Evolutionary conservation across 1,284 basidiomycete genomes (phyloP), one percentile per base, ranked within the genome.

Genomic region (Mycosarcoma mackinlayi): DNA sequence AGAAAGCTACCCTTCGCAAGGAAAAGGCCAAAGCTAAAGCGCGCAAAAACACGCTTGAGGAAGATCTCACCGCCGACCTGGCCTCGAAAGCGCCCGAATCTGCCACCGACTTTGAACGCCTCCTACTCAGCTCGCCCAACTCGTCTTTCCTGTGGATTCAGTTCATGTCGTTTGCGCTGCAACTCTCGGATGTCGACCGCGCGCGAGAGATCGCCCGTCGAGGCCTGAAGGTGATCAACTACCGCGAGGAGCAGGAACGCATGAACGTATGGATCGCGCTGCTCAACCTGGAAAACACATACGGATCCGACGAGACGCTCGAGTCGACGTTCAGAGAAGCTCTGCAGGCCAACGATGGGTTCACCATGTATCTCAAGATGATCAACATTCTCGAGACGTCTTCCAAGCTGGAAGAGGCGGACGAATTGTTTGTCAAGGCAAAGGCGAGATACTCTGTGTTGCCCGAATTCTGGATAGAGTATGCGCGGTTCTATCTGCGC

Each of bases 71-170:
- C 28, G 80, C 68, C 9, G 75, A 79, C 33, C 63, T 81, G 7
- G 68, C 75, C 5, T 50, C 67, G 18, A 81, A 80, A 58, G 71
- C 74, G 11, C 94, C 95, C 1, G 90, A 94, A 81, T 97, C 95
- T 1, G 90, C 90, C 57, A 88, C 91, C 42, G 95, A 98, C 81
- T 98, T 97, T 78, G 96, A 99, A 84, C 90, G 96, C 14, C 85
- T 94, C 19, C 87, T 99, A 31, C 87, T 98, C 25, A 92, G 92
- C n/a, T 95, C 94, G 0, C 96, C 96, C 4, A 94, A 97, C 83
- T 97, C 93, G 13, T 98, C 97, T 0, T 97, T 91, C 85, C 87
- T 98, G 37, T 99, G 96, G 96, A 91, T 99, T 65, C 95, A 97
- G 83, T 98, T 95, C 84, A 98, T 99, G 93, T 95, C 94, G 6